Evolutionary conservation across 2,329 filamentous ascomycete species (phyloP), one percentile per base, ranked within the genome.

Genomic region (Pezicula neosporulosa): DNA sequence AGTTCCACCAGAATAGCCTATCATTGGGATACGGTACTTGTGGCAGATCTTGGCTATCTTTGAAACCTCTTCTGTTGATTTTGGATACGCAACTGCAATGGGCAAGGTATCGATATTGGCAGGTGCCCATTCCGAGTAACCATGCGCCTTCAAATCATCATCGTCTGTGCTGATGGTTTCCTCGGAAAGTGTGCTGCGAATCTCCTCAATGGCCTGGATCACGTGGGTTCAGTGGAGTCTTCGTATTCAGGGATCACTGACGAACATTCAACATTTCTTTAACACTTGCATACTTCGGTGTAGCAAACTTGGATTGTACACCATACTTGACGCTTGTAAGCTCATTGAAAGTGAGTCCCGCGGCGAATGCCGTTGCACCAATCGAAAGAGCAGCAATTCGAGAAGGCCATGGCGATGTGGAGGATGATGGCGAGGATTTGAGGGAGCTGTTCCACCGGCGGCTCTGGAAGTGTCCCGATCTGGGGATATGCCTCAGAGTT

Each of bases 301-400:
- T 6, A 12, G 30, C 9, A 33, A 56, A 52, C 13, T 50, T 54
- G 10, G 38, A 24, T 90, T 96, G 30, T 71, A 90, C 62, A 90
- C 90, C 73, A 87, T 82, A 10, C 83, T 86, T 28, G 76, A 97
- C 72, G 97, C 96, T 72, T 92, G 92, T 2, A 87, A 38, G 21
- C 21, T 97, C 28, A 92, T 92, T 66, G 97, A 97, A 72, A 89
- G 97, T 51, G 94, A 90, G 68, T 90, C 87, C 19, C 81, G 80
- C 51, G 80, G 85, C 1, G 92, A 97, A 68, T 38, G 47, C 48
- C 15, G 27, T 24, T 3, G 15, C 39, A 9, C 30, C 30, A 33
- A 33, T 33, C 7, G 30, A 10, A 33, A 33, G 30, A 33, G 30
- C 30, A 33, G 30, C 30, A 10, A 33, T 13, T 33, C 30, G 30